Percentiles rank a stretch among this genome's conserved stretches.
Evolutionary conservation across 2,329 filamentous ascomycete species (phyloP).

Genomic region (Fusarium xylarioides): DNA sequence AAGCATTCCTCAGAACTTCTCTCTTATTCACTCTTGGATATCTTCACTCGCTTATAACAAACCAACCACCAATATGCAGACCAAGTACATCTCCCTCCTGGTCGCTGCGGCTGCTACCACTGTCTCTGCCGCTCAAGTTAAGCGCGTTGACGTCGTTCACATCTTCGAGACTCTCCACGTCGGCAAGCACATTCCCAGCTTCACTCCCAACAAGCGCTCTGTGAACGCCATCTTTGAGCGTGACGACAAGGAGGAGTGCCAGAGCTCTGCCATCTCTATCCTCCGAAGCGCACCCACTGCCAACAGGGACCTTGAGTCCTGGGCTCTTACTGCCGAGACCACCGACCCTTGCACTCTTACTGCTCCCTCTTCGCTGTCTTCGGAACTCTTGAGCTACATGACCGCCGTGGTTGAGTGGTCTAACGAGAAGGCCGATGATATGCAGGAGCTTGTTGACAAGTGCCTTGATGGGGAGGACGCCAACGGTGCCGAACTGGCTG

Average conservation of each 20-base stretch:
- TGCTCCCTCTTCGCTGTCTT: conserved; percentile 19
- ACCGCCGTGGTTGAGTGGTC: conserved; percentile 8
- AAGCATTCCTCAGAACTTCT: not conserved
- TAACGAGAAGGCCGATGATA: not conserved
- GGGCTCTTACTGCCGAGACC: not conserved
- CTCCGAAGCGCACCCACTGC: not conserved
- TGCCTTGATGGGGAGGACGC: conserved; percentile 1
- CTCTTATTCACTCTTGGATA: not conserved
- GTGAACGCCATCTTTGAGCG: conserved; percentile 14
- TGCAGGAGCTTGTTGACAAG: conserved; percentile 1
- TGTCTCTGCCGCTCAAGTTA: conserved; percentile 2
- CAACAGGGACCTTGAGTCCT: not conserved
- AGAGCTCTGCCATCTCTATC: conserved; percentile 12
- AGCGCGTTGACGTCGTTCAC: conserved; percentile 22
- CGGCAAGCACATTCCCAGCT: conserved; percentile 4
- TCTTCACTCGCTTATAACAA: not conserved
- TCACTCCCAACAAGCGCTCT: conserved; percentile 23
- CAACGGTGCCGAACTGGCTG: not conserved
- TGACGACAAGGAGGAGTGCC: conserved; percentile 1
- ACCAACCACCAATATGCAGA: conserved; percentile 9
- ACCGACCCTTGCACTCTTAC: conserved; percentile 11
- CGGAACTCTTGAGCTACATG: conserved; percentile 18
- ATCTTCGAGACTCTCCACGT: conserved; percentile 26
- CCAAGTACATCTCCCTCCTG: conserved; percentile 9
- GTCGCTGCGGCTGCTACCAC: conserved; percentile 14